A percentile compares a stretch with the other conserved stretches of the same genome.
Evolutionary conservation across 2,329 filamentous ascomycete species (phyloP).

Genomic region (Didymellaceae sp.): DNA sequence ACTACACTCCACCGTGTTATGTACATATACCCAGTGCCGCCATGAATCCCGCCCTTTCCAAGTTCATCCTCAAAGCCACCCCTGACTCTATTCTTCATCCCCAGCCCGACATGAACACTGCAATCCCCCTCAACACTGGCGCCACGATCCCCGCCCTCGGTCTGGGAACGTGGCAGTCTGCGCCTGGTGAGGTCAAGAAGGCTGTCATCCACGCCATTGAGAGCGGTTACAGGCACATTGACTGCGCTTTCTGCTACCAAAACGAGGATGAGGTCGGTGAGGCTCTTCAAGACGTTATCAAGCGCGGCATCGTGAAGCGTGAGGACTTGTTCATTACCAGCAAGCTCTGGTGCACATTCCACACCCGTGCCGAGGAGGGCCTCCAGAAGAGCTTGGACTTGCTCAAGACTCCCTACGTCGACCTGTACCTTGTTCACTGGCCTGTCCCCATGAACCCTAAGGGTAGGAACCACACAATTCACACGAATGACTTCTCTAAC

Average conservation of each 20-base stretch:
- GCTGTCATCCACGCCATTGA: constrained; percentile 57
- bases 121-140: constrained; percentile 50
- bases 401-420: constrained; percentile 80
- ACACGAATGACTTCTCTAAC: constrained; percentile 2
- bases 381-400: constrained; percentile 75
- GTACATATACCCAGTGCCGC: constrained; percentile 36
- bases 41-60: constrained; percentile 51
- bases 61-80: constrained; percentile 49
- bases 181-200: constrained; percentile 55
- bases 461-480: constrained; percentile 50
- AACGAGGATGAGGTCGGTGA: constrained; percentile 85
- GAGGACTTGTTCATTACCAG: constrained; percentile 83
- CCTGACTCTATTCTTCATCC: constrained; percentile 47
- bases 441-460: constrained; percentile 80
- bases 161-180: constrained; percentile 50
- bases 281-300: constrained; percentile 76
- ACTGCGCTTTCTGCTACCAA: constrained; percentile 77
- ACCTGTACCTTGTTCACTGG: constrained; percentile 86
- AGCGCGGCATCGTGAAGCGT: constrained; percentile 71
- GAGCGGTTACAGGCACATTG: constrained; percentile 63
- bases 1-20: constrained; percentile 15
- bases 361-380: constrained; percentile 70
- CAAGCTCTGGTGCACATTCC: constrained; percentile 86
- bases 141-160: constrained; percentile 49
- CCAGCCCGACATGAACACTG: constrained; percentile 49